Base-by-base conservation (phyloP, 2,329 filamentous ascomycete genomes). In the Endocalyx cinctus region DNA sequence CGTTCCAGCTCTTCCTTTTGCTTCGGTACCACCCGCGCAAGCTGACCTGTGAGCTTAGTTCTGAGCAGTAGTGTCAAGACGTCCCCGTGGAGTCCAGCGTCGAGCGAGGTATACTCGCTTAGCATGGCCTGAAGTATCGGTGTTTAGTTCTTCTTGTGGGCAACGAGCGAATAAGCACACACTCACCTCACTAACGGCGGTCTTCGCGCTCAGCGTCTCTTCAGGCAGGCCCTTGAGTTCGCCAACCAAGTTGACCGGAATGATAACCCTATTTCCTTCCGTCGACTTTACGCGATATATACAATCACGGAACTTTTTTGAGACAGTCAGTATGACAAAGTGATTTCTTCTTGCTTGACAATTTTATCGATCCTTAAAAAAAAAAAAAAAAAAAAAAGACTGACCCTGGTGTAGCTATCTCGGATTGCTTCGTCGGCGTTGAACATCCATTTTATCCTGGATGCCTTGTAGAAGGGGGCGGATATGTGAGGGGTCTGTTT, bases 251-350 rank as follows among this genome's bases (percentile, higher is more conserved):
- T 53, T 61, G 10, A 64, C 55, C 4, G 69, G 69, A 18, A 72
- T 58, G 29, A 72, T 51, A 8, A 69, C 66, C 39, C 72, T 66
- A 12, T 63, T 41, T 10, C 69, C 69, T 44, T 73, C 69, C 2
- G 69, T 73, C 5, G 67, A 66, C 45, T 62, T 67, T 50, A 72
- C 69, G 39, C 71, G 67, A 35, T 73, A 72, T 12, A 67, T 62
- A n/a, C 47, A 56, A 42, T 71, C 66, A 25, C 62, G 60, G 37
- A 72, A 72, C 67, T 71, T 33, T 16, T 14, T 18, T 6, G 3
- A 3, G 20, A 47, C 37, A 46, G 33, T 33, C 39, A 15, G 15
- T 15, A 12, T 6, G 11, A 18, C 2, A 31, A 11, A 17, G 25
- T n/a, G 13, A 5, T 10, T 5, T 27, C 19, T 13, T 13, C n/a